A percentile compares a stretch with the other conserved stretches of the same genome.
These are phyloP conservation scores for Pythium brassicae DNA, from an alignment of 352 stramenopile species.

Conservation along the genomic window DNA sequence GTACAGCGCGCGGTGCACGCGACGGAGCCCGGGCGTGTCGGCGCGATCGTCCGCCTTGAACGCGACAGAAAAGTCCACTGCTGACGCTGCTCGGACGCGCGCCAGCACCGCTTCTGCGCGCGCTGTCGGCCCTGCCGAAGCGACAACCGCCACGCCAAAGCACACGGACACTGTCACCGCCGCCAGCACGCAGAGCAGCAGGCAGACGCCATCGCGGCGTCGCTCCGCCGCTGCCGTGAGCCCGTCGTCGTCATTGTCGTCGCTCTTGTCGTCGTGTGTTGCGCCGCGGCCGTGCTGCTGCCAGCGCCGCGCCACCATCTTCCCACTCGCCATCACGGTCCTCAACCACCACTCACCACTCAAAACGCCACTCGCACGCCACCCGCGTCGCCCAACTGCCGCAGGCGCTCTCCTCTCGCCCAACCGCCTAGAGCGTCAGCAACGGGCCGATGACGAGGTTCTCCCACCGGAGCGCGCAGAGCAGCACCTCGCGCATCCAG, in stretches of 20 bases:
- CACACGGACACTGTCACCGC: conserved; percentile 26
- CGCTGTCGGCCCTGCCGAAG: conserved; percentile 14
- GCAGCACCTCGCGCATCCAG: conserved; percentile 55
- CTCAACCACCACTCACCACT: background rate
- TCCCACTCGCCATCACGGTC: background rate
- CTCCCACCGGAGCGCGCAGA: conserved; percentile 48
- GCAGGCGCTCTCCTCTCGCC: background rate
- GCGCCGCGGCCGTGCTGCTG: background rate
- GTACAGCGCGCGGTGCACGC: background rate
- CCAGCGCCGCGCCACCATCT: background rate
- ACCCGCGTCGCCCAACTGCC: background rate
- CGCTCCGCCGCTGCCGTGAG: background rate
- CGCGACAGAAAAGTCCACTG: conserved; percentile 31
- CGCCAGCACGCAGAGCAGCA: conserved; percentile 23
- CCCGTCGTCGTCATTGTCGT: background rate
- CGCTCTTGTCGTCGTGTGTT: background rate
- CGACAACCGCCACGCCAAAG: conserved; percentile 21
- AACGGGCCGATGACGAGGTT: conserved; percentile 48
- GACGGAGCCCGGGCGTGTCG: background rate
- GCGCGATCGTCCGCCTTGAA: conserved; percentile 3
- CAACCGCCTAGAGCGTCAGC: conserved; percentile 33
- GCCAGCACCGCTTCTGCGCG: conserved; percentile 22
- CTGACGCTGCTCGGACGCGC: conserved; percentile 18
- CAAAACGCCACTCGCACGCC: background rate
- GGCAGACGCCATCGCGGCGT: conserved; percentile 12